Conservation (phyloP, 2,329 filamentous ascomycete genomes). For the Colletotrichum salicis region DNA sequence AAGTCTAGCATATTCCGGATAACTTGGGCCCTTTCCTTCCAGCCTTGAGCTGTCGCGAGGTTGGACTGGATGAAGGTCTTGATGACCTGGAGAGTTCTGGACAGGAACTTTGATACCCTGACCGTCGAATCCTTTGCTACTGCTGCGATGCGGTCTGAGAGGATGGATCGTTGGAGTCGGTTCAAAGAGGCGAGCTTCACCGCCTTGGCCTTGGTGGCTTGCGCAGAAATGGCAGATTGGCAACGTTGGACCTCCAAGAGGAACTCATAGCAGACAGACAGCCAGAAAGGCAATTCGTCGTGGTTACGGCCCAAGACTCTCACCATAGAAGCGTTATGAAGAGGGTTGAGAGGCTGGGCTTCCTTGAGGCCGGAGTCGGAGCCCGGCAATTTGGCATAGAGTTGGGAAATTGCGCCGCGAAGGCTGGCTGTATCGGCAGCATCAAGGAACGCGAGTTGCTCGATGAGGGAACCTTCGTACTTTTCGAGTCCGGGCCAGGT, state of each 20-base stretch:
- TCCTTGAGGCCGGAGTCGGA: slow-evolving; percentile 46
- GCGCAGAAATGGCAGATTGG: slow-evolving; percentile 52
- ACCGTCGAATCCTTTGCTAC: slow-evolving; percentile 71
- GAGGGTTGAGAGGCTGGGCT: slow-evolving; percentile 66
- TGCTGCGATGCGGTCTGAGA: slow-evolving; percentile 63
- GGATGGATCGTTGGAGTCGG: slow-evolving; percentile 69
- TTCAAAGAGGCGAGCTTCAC: slow-evolving; percentile 65
- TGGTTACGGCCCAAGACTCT: slow-evolving; percentile 51
- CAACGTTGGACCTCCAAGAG: slow-evolving; percentile 56
- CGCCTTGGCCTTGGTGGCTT: slow-evolving; percentile 54
- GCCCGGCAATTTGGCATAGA: slow-evolving; percentile 48
- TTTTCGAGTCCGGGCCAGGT: slow-evolving; percentile 9
- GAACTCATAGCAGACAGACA: slow-evolving; percentile 63
- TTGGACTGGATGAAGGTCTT: slow-evolving; percentile 54
- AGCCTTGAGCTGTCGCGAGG: slow-evolving; percentile 41
- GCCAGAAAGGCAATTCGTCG: slow-evolving; percentile 55
- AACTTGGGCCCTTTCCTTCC: slow-evolving; percentile 47
- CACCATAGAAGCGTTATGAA: slow-evolving; percentile 67
- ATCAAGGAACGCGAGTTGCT: slow-evolving; percentile 40
- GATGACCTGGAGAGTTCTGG: slow-evolving; percentile 52
- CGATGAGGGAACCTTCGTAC: slow-evolving; percentile 21
- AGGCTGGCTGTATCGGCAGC: slow-evolving; percentile 46
- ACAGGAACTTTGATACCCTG: slow-evolving; percentile 62
- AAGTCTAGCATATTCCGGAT: slow-evolving; percentile 60
- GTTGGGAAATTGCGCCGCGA: slow-evolving; percentile 46